A percentile compares a stretch with the other conserved stretches of the same genome.
Conservation (phyloP, 129 eudicot genomes). For the Saussurea involucrata region DNA sequence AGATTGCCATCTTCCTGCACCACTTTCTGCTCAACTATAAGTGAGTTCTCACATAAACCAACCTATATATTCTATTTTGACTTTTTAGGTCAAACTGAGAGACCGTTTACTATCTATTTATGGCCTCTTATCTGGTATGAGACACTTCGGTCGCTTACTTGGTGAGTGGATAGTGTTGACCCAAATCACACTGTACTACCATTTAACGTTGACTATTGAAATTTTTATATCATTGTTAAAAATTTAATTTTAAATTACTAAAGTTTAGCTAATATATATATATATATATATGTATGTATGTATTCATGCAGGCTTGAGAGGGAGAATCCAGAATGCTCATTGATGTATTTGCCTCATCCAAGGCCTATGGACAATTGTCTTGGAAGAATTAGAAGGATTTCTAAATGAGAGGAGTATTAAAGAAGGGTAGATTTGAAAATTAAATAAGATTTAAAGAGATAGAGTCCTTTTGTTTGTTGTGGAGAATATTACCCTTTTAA, state of each 20-base stretch:
- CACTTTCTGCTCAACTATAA: conserved; percentile 69
- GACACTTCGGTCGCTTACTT: neutral
- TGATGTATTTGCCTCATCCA: conserved; percentile 56
- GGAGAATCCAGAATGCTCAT: conserved; percentile 47
- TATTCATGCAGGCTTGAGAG: conserved; percentile 57
- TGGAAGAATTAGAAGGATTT: conserved; percentile 50
- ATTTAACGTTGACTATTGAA: neutral
- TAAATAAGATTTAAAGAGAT: neutral
- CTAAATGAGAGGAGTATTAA: conserved; percentile 7
- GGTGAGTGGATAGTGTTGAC: neutral
- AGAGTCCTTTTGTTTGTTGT: neutral
- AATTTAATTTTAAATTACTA: too few relatives aligned
- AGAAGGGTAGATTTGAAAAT: neutral
- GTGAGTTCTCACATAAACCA: conserved; percentile 38
- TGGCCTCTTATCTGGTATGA: neutral
- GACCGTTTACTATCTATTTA: neutral
- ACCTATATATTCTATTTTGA: neutral
- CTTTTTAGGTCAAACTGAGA: neutral
- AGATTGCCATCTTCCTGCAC: conserved; percentile 78
- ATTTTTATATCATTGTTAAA: neutral
- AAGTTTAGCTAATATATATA: neutral
- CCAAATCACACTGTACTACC: neutral
- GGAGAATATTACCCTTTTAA: neutral
- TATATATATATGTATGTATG: neutral
- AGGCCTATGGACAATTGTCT: conserved; percentile 90